phyloP scores from a whole-genome alignment of 106 monocot genomes.

The Acanthochlamys bracteata region DNA sequence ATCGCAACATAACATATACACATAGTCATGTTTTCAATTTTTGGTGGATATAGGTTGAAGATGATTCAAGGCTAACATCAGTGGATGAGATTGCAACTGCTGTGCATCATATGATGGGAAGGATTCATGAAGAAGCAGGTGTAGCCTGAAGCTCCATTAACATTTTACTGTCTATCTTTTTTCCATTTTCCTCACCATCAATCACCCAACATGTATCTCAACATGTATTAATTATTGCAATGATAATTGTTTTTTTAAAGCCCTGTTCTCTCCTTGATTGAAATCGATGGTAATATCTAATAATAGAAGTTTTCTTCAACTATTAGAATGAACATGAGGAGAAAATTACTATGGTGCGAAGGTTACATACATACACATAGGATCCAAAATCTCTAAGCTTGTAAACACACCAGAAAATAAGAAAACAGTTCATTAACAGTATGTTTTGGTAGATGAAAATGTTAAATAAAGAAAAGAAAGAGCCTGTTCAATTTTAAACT shows the following conservation, averaged over 20 bases:
- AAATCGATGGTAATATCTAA: background rate
- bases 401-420: too few relatives aligned
- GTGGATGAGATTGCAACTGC: conserved; percentile 59
- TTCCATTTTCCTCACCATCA: background rate
- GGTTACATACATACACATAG: background rate
- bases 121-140: conserved; percentile 30
- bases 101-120: conserved; percentile 42
- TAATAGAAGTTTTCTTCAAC: background rate
- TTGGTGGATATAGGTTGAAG: conserved; percentile 50
- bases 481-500: too few relatives aligned
- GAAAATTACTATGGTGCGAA: too few relatives aligned
- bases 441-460: too few relatives aligned
- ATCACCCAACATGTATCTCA: background rate
- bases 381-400: background rate
- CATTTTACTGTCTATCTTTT: background rate
- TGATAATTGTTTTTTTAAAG: background rate
- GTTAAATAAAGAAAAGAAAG: too few relatives aligned
- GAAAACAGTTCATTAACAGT: too few relatives aligned
- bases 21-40: background rate
- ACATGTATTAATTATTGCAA: background rate
- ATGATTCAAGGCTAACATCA: conserved; percentile 42
- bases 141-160: background rate
- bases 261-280: background rate
- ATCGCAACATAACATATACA: background rate
- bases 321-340: too few relatives aligned